Percentiles rank a stretch among this genome's conserved stretches.
phyloP scores from a whole-genome alignment of 768 basidiomycete genomes.

The Tylopilus sp. region DNA sequence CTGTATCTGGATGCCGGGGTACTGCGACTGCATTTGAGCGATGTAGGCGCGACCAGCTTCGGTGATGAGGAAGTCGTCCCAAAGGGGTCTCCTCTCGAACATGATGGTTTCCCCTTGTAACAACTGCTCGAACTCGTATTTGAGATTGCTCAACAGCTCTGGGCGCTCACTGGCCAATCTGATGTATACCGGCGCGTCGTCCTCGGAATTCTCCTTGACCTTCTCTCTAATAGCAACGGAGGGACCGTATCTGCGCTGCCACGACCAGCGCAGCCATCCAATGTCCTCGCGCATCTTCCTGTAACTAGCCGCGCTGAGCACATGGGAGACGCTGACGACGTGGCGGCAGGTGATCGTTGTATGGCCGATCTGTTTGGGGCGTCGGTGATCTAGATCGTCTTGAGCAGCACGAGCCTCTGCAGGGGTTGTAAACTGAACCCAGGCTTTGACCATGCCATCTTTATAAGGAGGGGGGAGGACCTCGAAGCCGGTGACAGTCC shows the following conservation, averaged over 20 bases:
- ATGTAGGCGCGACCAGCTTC: constrained; percentile 44
- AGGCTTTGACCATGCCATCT: constrained; percentile 47
- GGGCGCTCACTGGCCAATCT: constrained; percentile 49
- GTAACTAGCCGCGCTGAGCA: constrained; percentile 38
- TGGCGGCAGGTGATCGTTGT: constrained; percentile 51
- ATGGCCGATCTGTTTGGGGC: constrained; percentile 43
- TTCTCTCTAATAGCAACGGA: constrained; percentile 30
- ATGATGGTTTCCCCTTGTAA: constrained; percentile 58
- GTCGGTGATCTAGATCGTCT: constrained; percentile 43
- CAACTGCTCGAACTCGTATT: constrained; percentile 58
- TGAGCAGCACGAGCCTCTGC: constrained; percentile 52
- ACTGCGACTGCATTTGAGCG: constrained; percentile 35
- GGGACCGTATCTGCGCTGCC: constrained; percentile 30
- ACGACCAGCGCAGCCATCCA: constrained; percentile 37
- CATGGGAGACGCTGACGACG: constrained; percentile 48
- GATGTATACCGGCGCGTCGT: constrained; percentile 32
- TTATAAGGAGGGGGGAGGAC: constrained; percentile 49
- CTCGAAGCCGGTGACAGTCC: constrained; percentile 41
- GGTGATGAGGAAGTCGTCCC: constrained; percentile 62
- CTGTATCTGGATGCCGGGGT: constrained; percentile 43
- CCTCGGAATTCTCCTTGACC: constrained; percentile 4
- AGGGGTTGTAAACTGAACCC: constrained; percentile 52
- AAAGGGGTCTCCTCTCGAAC: constrained; percentile 49
- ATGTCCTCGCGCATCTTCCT: constrained; percentile 44
- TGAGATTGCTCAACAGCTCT: constrained; percentile 51